Conservation (phyloP, 148 eudicot genomes). For the Camellia sinensis region DNA sequence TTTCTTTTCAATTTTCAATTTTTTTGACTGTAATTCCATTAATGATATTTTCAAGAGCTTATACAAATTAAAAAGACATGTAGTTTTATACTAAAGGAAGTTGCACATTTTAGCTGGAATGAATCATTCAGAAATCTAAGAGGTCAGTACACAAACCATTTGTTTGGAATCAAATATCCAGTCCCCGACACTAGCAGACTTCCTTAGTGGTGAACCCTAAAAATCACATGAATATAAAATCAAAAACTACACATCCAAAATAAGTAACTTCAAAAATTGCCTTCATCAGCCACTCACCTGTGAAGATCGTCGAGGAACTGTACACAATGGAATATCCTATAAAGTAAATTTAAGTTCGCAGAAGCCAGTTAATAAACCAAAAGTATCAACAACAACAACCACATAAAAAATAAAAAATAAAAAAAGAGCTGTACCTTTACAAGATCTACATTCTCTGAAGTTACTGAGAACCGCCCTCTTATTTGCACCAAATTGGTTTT, state of each 20-base stretch:
- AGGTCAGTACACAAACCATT: slow-evolving; percentile 47
- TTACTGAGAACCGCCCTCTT: slow-evolving; percentile 93
- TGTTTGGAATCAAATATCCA: slow-evolving; percentile 79
- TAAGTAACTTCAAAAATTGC: background rate
- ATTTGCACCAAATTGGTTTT: slow-evolving; percentile 89
- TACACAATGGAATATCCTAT: slow-evolving; percentile 68
- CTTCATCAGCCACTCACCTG: slow-evolving; percentile 38
- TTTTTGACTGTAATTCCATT: background rate
- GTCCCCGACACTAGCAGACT: slow-evolving; percentile 91
- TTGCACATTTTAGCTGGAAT: background rate
- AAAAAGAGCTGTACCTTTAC: slow-evolving; percentile 55
- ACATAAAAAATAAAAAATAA: background rate
- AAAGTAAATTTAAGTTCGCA: slow-evolving; percentile 34
- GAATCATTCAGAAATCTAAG: slow-evolving; percentile 15
- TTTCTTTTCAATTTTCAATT: background rate
- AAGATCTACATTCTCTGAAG: slow-evolving; percentile 91
- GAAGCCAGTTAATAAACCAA: slow-evolving; percentile 12
- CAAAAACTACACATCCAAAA: slow-evolving; percentile 25
- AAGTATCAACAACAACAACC: background rate
- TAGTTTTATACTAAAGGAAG: background rate
- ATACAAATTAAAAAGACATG: slow-evolving; percentile 7
- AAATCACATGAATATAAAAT: slow-evolving; percentile 25
- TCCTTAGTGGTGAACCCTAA: slow-evolving; percentile 78
- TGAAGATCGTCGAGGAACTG: slow-evolving; percentile 51
- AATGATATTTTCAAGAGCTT: background rate